Conservation (phyloP, 2,329 filamentous ascomycete genomes). For the Diaporthe caulivora region DNA sequence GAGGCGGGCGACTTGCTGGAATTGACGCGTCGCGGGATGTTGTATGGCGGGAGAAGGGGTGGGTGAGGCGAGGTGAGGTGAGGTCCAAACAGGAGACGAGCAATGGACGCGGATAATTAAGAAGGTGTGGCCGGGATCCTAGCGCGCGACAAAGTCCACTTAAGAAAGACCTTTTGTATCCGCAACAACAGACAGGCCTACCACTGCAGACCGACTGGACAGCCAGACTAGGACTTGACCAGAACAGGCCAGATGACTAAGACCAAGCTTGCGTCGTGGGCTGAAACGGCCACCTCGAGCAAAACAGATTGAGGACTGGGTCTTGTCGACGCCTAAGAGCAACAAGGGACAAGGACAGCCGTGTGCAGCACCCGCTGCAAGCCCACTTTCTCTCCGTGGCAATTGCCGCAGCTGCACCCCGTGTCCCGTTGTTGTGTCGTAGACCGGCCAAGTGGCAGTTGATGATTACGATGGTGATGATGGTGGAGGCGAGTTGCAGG, state of each 20-base stretch:
- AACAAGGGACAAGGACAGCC: background rate
- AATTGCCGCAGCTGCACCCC: constrained; percentile 2
- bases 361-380: constrained; percentile 5
- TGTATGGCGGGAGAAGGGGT: background rate
- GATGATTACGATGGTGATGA: background rate
- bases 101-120: constrained; percentile 28
- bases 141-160: constrained; percentile 29
- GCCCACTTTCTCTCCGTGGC: background rate
- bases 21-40: constrained; percentile 36
- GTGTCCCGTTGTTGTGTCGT: background rate
- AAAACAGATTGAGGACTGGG: constrained; percentile 3
- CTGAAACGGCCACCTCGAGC: constrained; percentile 19
- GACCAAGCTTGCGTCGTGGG: constrained; percentile 14
- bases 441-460: background rate
- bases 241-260: constrained; percentile 1
- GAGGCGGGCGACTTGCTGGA: constrained; percentile 7
- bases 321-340: background rate
- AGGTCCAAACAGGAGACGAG: constrained; percentile 20
- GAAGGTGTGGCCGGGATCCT: constrained; percentile 28
- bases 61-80: constrained; percentile 10
- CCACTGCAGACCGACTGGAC: background rate
- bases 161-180: constrained; percentile 30
- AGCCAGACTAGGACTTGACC: background rate
- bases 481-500: background rate
- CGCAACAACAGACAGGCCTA: constrained; percentile 12